These are phyloP conservation scores for Wickerhamiella qilinensis DNA, from an alignment of 805 yeast species.

Conservation along the genomic window DNA sequence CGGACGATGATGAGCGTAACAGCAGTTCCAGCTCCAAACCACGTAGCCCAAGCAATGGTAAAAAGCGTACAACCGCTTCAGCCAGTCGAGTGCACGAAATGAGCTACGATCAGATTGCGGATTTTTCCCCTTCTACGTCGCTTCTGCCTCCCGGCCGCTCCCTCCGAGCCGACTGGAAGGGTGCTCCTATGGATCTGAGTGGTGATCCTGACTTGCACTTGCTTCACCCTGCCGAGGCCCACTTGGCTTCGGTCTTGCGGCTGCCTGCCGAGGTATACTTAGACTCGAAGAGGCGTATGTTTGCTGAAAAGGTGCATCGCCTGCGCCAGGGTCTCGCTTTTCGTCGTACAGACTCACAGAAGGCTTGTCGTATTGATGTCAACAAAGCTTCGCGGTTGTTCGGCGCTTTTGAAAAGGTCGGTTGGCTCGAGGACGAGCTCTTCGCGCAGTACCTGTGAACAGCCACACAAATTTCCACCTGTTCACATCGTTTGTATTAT, in stretches of 20 bases:
- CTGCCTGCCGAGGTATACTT: constrained; percentile 71
- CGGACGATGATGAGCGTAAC: constrained; percentile 2
- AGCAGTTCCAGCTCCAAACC: constrained; percentile 1
- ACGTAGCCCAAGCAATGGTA: background rate
- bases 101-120: constrained; percentile 35
- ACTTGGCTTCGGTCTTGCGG: constrained; percentile 74
- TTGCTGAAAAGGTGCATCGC: constrained; percentile 75
- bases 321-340: constrained; percentile 56
- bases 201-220: constrained; percentile 55
- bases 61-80: constrained; percentile 3
- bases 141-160: constrained; percentile 56
- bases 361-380: constrained; percentile 93
- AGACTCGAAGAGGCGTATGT: constrained; percentile 67
- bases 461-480: too few species aligned
- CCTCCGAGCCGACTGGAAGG: constrained; percentile 91
- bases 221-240: constrained; percentile 83
- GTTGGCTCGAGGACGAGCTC: constrained; percentile 72
- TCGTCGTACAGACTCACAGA: constrained; percentile 94
- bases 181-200: constrained; percentile 85
- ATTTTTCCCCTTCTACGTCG: constrained; percentile 57
- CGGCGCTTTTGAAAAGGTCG: constrained; percentile 81
- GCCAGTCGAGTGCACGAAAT: constrained; percentile 24
- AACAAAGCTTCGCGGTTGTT: constrained; percentile 85
- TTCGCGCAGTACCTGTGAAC: constrained; percentile 32
- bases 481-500: constrained; percentile 1